A percentile compares a stretch with the other conserved stretches of the same genome.
phyloP scores from a whole-genome alignment of 306 rosid species.

The Cajanus cajan region DNA sequence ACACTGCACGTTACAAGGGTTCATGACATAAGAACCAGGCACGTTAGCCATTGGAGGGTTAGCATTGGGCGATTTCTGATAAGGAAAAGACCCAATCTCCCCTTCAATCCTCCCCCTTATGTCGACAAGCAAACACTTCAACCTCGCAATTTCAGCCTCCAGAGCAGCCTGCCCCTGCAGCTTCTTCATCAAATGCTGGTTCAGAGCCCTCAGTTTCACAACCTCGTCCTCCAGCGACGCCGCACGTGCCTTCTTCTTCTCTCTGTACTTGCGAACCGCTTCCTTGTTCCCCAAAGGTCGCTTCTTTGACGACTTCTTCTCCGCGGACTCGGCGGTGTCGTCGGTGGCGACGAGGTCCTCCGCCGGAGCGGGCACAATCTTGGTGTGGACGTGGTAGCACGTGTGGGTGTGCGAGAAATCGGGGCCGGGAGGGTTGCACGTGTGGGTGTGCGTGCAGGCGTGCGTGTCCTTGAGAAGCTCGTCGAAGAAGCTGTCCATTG shows the following conservation, averaged over 20 bases:
- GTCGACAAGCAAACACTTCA: conserved; percentile 96
- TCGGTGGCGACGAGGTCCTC: conserved; percentile 75
- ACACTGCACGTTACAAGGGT: conserved; percentile 88
- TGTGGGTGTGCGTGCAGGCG: conserved; percentile 94
- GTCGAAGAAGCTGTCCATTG: conserved; percentile 85
- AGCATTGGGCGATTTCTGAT: conserved; percentile 62
- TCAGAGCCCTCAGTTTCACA: conserved; percentile 65
- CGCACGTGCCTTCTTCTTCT: conserved; percentile 91
- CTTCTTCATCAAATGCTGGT: conserved; percentile 86
- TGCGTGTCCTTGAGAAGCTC: conserved; percentile 77
- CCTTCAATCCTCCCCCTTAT: conserved; percentile 97
- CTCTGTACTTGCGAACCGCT: conserved; percentile 94
- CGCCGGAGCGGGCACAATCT: conserved; percentile 61
- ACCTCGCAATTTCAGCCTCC: conserved; percentile 89
- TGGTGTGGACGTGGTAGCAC: conserved; percentile 90
- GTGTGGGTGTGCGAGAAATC: conserved; percentile 90
- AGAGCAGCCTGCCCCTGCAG: conserved; percentile 83
- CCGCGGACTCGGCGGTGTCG: conserved; percentile 79
- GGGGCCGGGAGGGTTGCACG: conserved; percentile 98
- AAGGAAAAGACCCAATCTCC: conserved; percentile 88
- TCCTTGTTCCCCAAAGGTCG: conserved; percentile 78
- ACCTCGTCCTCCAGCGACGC: conserved; percentile 95
- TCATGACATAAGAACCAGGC: conserved; percentile 60
- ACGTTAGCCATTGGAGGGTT: conserved; percentile 35
- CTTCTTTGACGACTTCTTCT: conserved; percentile 62